A percentile compares a stretch with the other conserved stretches of the same genome.
Evolutionary conservation across 2,329 filamentous ascomycete genomes (phyloP).

Genomic region (Nothophaeocryptopus gaeumannii): DNA sequence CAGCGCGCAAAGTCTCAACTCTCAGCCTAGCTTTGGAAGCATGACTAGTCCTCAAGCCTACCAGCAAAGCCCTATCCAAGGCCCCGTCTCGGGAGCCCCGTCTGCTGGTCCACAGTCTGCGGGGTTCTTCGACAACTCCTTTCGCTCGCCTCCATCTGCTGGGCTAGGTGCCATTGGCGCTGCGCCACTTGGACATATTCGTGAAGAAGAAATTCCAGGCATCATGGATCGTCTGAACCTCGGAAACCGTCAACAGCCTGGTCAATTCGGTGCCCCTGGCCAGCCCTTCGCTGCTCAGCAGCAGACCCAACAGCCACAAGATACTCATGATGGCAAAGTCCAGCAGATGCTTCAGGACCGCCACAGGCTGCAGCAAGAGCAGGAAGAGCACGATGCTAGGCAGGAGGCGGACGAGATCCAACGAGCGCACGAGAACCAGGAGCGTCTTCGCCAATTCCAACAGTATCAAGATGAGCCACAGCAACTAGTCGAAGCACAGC

Average conservation of each 20-base stretch:
- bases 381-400: constrained; percentile 53
- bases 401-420: constrained; percentile 48
- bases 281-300: constrained; percentile 48
- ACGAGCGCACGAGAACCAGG: constrained; percentile 45
- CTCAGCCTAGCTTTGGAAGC: constrained; percentile 92
- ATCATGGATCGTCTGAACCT: constrained; percentile 66
- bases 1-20: constrained; percentile 92
- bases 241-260: constrained; percentile 47
- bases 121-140: constrained; percentile 68
- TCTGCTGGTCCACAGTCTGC: constrained; percentile 40
- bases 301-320: constrained; percentile 28
- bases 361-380: constrained; percentile 59
- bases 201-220: constrained; percentile 68
- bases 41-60: constrained; percentile 75
- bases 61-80: constrained; percentile 58
- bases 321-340: constrained; percentile 55
- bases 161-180: constrained; percentile 47
- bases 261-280: constrained; percentile 47
- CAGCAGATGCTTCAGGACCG: constrained; percentile 61
- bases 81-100: constrained; percentile 27
- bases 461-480: constrained; percentile 58
- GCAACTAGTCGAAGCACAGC: constrained; percentile 3
- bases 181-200: constrained; percentile 46
- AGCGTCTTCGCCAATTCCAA: constrained; percentile 80
- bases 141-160: constrained; percentile 39